Evolutionary conservation across 805 yeast genomes (phyloP), one percentile per base, ranked within the genome.

Genomic region (Candida ipomoeae): DNA sequence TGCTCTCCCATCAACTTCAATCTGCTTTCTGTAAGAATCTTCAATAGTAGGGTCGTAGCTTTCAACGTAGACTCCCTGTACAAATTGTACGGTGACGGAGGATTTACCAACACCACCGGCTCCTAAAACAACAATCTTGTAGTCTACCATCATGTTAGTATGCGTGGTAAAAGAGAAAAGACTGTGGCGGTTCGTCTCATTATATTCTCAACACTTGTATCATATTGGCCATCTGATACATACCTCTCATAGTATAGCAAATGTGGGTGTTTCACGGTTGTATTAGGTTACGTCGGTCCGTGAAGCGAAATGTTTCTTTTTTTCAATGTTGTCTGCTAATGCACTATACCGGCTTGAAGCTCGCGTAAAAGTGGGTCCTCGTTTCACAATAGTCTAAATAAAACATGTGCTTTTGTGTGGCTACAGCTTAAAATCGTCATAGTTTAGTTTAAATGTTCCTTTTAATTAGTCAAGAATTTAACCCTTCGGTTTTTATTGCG

Each of bases 51-150:
- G 98, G 63, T 92, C 98, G 69, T 92, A 92, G 35, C 89, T 80
- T 62, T 92, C 97, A 49, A 89, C 82, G 66, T 89, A 91, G 2
- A 87, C 86, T 10, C 94, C 94, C 65, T 89, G 96, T 3, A 89
- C 96, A 63, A 87, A 91, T 64, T 89, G 96, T 5, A 89, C 96
- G 1, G 97, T 90, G 38, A 92, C 74, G 37, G 96, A 90, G 21
- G 97, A 89, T 62, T 92, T 92, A 60, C 99, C 99, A 7, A 89
- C 97, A 69, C 97, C 97, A 60, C 97, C 97, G 13, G 97, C 96
- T 53, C 99, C 99, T 51, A 92, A 74, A 17, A 92, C 94, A 15
- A 89, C 97, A 41, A 94, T 74, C 64, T 89, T 89, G 67, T 90
- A 90, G 64, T 91, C 97, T 80, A 52, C 42, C 39, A 44, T 38